phyloP scores from a whole-genome alignment of 2,329 filamentous ascomycete species.

The Arthrocladium fulminans region DNA sequence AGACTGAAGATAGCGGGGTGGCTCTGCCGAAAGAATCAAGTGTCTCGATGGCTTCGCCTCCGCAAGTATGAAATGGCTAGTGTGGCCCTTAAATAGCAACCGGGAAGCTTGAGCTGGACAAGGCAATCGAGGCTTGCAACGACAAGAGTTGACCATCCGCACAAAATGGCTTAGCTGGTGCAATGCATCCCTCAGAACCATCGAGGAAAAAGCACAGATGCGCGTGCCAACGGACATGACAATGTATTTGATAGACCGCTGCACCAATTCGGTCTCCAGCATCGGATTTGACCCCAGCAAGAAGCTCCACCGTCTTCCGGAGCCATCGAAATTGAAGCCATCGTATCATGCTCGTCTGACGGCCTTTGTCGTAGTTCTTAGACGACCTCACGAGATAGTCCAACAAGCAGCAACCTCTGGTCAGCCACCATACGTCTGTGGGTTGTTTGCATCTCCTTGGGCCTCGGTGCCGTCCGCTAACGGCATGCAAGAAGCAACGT shows the following conservation, averaged over 20 bases:
- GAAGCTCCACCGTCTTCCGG: slow-evolving; percentile 23
- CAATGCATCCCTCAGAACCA: slow-evolving; percentile 4
- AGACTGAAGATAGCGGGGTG: slow-evolving; percentile 39
- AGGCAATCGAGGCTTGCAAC: slow-evolving; percentile 15
- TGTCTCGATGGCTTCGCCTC: slow-evolving; percentile 27
- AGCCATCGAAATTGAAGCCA: slow-evolving; percentile 66
- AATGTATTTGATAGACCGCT: slow-evolving; percentile 36
- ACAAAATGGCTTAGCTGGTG: neutral
- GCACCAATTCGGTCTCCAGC: slow-evolving; percentile 15
- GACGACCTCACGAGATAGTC: slow-evolving; percentile 62
- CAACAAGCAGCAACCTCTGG: slow-evolving; percentile 45
- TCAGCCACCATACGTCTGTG: slow-evolving; percentile 43
- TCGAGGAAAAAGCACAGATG: slow-evolving; percentile 40
- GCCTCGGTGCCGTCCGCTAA: slow-evolving; percentile 54
- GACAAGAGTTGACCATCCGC: slow-evolving; percentile 17
- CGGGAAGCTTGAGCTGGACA: neutral
- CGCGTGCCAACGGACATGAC: slow-evolving; percentile 31
- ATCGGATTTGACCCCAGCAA: slow-evolving; percentile 15
- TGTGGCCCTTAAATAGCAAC: neutral
- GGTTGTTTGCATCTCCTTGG: slow-evolving; percentile 74
- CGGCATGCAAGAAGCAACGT: slow-evolving; percentile 7
- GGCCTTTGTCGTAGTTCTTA: slow-evolving; percentile 73
- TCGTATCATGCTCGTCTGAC: slow-evolving; percentile 86
- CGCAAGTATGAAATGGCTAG: neutral
- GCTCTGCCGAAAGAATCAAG: slow-evolving; percentile 30